phyloP scores from a whole-genome alignment of 441 rosid genomes.

The Raphanus hybrid region DNA sequence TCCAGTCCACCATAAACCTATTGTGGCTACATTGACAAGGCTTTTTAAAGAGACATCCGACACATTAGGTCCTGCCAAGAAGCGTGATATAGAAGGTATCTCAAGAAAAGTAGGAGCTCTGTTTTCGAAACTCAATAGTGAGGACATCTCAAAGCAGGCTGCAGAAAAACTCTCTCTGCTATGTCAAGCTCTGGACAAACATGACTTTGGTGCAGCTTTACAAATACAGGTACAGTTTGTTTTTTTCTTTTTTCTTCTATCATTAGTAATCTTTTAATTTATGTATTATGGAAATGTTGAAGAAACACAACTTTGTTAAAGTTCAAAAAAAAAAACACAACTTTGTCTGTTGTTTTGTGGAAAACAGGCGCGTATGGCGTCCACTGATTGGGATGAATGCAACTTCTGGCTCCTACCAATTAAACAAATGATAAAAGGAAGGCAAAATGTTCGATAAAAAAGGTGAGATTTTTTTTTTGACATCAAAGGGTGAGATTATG shows the following conservation, averaged over 20 bases:
- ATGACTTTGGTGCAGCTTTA: constrained; percentile 69
- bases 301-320: neutral
- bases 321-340: neutral
- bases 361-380: neutral
- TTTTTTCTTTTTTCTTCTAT: neutral
- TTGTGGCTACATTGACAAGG: constrained; percentile 53
- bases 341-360: neutral
- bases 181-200: constrained; percentile 51
- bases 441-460: neutral
- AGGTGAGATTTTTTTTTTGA: too few relatives aligned
- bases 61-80: constrained; percentile 58
- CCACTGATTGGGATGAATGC: constrained; percentile 1
- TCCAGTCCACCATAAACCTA: constrained; percentile 67
- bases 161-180: constrained; percentile 32
- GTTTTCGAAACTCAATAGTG: constrained; percentile 75
- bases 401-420: neutral
- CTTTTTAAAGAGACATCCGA: constrained; percentile 81
- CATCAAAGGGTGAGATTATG: too few relatives aligned
- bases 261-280: neutral
- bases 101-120: constrained; percentile 78
- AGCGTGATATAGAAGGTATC: constrained; percentile 66
- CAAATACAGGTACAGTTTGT: constrained; percentile 32
- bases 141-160: constrained; percentile 75
- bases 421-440: neutral
- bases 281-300: neutral